These are phyloP conservation scores for Alternaria viburni DNA, from an alignment of 2,329 filamentous ascomycete species.

Conservation along the genomic window DNA sequence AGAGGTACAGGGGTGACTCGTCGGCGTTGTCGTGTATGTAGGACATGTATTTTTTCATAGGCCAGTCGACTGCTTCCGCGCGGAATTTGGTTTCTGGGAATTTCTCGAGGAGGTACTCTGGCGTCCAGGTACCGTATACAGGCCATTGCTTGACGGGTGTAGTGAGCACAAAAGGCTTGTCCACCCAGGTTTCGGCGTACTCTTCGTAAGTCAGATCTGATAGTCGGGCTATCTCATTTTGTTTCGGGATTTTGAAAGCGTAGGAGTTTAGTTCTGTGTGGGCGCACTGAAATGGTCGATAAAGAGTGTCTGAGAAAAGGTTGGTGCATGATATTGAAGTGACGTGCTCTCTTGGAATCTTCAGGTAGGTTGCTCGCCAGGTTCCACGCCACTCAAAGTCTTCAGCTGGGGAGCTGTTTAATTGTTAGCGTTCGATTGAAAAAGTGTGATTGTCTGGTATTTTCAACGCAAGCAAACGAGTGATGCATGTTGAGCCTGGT, in stretches of 20 bases:
- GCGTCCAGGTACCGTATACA: conserved; percentile 74
- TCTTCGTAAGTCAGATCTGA: conserved; percentile 72
- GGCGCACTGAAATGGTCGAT: conserved; percentile 89
- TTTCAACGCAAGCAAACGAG: neutral
- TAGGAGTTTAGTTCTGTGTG: conserved; percentile 73
- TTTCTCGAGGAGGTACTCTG: conserved; percentile 67
- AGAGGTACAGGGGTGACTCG: conserved; percentile 91
- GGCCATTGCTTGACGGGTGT: conserved; percentile 83
- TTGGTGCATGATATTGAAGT: conserved; percentile 72
- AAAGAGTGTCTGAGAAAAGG: conserved; percentile 88
- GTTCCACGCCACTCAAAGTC: conserved; percentile 75
- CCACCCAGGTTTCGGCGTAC: conserved; percentile 77
- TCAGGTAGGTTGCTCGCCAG: conserved; percentile 81
- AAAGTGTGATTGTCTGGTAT: neutral
- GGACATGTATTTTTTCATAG: conserved; percentile 75
- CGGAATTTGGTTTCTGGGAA: conserved; percentile 76
- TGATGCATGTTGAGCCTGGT: neutral
- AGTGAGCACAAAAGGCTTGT: conserved; percentile 86
- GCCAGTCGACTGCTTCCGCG: conserved; percentile 94
- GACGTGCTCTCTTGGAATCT: conserved; percentile 60
- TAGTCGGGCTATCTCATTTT: conserved; percentile 76
- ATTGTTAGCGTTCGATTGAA: conserved; percentile 1
- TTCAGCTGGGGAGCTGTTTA: conserved; percentile 50
- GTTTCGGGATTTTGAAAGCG: conserved; percentile 70
- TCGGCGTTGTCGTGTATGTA: conserved; percentile 84